Conservation (phyloP, 73 alveolate species). For the Blepharisma stoltei region DNA sequence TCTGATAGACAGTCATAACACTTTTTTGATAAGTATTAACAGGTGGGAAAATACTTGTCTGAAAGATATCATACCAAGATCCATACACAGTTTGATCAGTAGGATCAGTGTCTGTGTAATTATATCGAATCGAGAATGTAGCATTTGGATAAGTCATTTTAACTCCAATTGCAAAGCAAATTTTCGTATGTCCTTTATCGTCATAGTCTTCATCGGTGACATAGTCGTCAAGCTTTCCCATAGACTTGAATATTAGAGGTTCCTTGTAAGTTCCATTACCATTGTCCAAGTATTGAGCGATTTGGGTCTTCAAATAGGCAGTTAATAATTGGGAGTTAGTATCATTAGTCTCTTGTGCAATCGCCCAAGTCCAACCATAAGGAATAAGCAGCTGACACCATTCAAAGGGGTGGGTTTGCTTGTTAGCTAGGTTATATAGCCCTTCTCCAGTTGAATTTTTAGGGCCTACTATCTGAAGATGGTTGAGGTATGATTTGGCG, state of each 20-base stretch:
- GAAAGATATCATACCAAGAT: not conserved
- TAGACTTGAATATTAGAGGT: not conserved
- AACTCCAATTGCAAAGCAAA: slow-evolving; percentile 1
- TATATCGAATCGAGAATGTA: not conserved
- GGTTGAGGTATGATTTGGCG: slow-evolving; percentile 11
- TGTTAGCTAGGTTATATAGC: not conserved
- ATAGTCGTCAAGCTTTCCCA: not conserved
- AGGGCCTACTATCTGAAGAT: not conserved
- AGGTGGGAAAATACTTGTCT: not conserved
- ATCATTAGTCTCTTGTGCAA: not conserved
- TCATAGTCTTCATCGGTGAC: slow-evolving; percentile 4
- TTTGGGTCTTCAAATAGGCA: not conserved
- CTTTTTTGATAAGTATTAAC: not conserved
- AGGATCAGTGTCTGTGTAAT: not conserved
- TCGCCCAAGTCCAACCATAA: slow-evolving; percentile 9
- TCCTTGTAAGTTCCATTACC: not conserved
- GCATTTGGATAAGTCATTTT: not conserved
- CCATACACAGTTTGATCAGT: not conserved
- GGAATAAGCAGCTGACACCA: slow-evolving; percentile 1
- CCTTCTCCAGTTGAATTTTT: not conserved
- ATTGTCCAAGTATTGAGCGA: not conserved
- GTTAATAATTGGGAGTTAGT: not conserved
- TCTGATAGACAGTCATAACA: not conserved
- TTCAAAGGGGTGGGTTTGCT: not conserved
- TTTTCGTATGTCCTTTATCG: not conserved